A percentile compares a stretch with the other conserved stretches of the same genome.
Conservation (phyloP, 805 yeast genomes). For the Huiozyma naganishii region DNA sequence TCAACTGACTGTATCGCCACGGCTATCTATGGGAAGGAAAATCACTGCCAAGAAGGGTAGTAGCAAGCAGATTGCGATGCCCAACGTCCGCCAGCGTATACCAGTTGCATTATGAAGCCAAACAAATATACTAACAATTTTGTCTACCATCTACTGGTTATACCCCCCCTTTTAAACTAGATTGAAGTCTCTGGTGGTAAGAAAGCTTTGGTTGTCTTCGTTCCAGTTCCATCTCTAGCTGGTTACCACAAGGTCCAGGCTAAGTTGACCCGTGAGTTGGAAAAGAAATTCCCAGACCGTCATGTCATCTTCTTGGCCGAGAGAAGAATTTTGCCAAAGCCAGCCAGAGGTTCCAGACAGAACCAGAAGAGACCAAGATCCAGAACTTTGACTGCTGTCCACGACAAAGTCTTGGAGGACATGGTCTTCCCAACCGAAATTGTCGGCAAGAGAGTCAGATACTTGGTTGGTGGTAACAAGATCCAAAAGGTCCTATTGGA, state of each 20-base stretch:
- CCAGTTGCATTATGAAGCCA: background rate
- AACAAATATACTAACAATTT: background rate
- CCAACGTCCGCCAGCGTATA: too few species aligned
- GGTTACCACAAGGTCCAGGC: conserved; percentile 96
- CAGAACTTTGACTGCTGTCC: conserved; percentile 97
- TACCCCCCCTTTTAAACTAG: conserved; percentile 22
- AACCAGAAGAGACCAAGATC: conserved; percentile 99
- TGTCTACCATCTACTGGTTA: background rate
- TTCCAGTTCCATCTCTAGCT: conserved; percentile 88
- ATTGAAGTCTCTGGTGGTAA: conserved; percentile 96
- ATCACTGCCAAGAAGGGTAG: too few species aligned
- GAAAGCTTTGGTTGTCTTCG: conserved; percentile 96
- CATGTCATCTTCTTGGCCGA: conserved; percentile 98
- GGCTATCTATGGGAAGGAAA: too few species aligned
- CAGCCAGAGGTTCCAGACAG: conserved; percentile 89
- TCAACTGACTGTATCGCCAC: too few species aligned
- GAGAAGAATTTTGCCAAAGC: conserved; percentile 98
- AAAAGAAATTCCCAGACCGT: conserved; percentile 99
- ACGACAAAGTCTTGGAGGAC: conserved; percentile 97
- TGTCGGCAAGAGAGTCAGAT: conserved; percentile 98
- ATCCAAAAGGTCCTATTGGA: conserved; percentile 95
- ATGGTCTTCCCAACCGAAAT: conserved; percentile 99
- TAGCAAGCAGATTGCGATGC: too few species aligned
- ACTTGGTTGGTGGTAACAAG: conserved; percentile 97
- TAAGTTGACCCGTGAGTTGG: conserved; percentile 97